Evolutionary conservation across 1,284 basidiomycete species (phyloP).

Genomic region (Dichomitus squalens): DNA sequence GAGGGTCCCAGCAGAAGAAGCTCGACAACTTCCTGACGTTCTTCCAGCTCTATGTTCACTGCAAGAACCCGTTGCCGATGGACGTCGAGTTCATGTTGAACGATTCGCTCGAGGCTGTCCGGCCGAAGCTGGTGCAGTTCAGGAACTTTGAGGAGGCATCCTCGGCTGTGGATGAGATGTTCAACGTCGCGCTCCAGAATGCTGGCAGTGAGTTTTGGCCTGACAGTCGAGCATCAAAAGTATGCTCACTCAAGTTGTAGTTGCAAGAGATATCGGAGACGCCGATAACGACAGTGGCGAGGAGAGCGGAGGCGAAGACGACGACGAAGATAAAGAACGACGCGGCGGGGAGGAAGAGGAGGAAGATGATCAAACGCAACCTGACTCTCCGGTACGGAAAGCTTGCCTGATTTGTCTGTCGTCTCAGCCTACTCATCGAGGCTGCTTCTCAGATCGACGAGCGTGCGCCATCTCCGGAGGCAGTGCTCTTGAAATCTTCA

Average conservation of each 20-base stretch:
- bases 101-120: slow-evolving; percentile 90
- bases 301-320: slow-evolving; percentile 62
- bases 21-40: slow-evolving; percentile 91
- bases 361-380: slow-evolving; percentile 51
- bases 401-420: too few relatives aligned
- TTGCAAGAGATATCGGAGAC: slow-evolving; percentile 40
- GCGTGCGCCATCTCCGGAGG: slow-evolving; percentile 75
- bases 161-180: slow-evolving; percentile 85
- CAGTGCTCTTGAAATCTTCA: slow-evolving; percentile 64
- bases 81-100: slow-evolving; percentile 97
- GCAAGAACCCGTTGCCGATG: slow-evolving; percentile 90
- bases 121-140: slow-evolving; percentile 72
- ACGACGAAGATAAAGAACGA: slow-evolving; percentile 53
- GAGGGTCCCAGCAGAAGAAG: slow-evolving; percentile 88
- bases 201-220: slow-evolving; percentile 49
- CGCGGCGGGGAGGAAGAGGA: slow-evolving; percentile 56
- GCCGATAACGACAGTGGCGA: slow-evolving; percentile 61
- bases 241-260: slow-evolving; percentile 20
- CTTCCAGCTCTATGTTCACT: slow-evolving; percentile 88
- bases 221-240: too few relatives aligned
- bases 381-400: slow-evolving; percentile 53
- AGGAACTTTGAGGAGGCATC: slow-evolving; percentile 87
- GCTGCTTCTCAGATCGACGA: slow-evolving; percentile 52
- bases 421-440: not conserved
- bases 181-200: slow-evolving; percentile 64